phyloP scores from a whole-genome alignment of 106 monocot species.

The Vanilla planifolia region DNA sequence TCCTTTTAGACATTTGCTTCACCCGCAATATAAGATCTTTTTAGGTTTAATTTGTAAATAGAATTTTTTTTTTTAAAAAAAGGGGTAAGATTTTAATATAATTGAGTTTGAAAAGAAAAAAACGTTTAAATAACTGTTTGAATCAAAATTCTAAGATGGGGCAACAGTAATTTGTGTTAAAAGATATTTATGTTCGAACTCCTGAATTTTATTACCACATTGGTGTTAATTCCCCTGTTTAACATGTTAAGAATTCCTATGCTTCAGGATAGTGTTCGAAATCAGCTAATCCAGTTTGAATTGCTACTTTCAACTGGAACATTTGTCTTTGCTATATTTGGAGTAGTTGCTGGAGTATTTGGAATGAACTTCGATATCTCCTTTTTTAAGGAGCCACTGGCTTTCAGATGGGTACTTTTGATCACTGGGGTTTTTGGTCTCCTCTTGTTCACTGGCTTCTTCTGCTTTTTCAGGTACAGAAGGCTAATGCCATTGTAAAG shows the following conservation, averaged over 20 bases:
- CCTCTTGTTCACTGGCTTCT: constrained; percentile 45
- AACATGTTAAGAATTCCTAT: neutral
- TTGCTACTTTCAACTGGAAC: constrained; percentile 58
- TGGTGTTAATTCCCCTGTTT: too few species aligned
- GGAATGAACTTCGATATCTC: constrained; percentile 67
- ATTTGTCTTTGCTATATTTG: constrained; percentile 58
- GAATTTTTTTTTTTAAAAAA: too few species aligned
- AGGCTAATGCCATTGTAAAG: constrained; percentile 53
- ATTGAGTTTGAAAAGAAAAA: too few species aligned
- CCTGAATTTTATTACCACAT: too few species aligned
- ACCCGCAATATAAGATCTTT: too few species aligned
- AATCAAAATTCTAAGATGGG: too few species aligned
- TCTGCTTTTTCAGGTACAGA: constrained; percentile 59
- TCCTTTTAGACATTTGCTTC: too few species aligned
- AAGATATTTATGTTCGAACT: too few species aligned
- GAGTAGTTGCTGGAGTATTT: constrained; percentile 60
- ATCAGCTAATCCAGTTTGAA: constrained; percentile 71
- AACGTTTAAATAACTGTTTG: too few species aligned
- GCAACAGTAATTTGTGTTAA: too few species aligned
- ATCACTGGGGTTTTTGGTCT: constrained; percentile 37
- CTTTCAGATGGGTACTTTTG: constrained; percentile 63
- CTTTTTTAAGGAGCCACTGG: constrained; percentile 39
- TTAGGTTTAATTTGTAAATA: too few species aligned
- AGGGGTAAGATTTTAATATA: too few species aligned
- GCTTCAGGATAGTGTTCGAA: constrained; percentile 56